Evolutionary conservation across 768 basidiomycete species (phyloP).

Genomic region (Lactifluus piperatus): DNA sequence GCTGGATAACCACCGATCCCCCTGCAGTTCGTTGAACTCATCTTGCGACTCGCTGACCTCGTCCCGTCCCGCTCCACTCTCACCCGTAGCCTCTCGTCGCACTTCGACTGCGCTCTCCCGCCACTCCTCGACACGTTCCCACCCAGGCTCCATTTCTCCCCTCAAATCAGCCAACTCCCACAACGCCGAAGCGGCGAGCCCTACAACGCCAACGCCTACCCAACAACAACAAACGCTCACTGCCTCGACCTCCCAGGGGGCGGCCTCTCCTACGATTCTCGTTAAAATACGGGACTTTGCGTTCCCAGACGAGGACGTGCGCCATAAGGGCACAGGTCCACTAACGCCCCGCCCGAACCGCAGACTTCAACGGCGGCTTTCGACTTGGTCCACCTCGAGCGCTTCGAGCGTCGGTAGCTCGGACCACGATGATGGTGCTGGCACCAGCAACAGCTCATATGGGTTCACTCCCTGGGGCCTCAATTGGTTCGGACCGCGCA

Average conservation of each 20-base stretch:
- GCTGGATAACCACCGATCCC: slow-evolving; percentile 24
- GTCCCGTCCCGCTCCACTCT: slow-evolving; percentile 53
- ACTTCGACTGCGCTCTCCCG: slow-evolving; percentile 29
- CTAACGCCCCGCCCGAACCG: slow-evolving; percentile 34
- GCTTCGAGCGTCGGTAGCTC: slow-evolving; percentile 22
- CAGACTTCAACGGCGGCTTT: slow-evolving; percentile 26
- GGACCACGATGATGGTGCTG: slow-evolving; percentile 25
- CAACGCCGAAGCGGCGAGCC: slow-evolving; percentile 8
- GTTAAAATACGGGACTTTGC: slow-evolving; percentile 46
- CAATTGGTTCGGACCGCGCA: slow-evolving; percentile 32
- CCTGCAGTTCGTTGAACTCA: slow-evolving; percentile 27
- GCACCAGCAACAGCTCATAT: slow-evolving; percentile 14
- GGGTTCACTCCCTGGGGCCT: slow-evolving; percentile 37
- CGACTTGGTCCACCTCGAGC: slow-evolving; percentile 22
- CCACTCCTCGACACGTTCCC: slow-evolving; percentile 32
- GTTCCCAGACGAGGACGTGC: slow-evolving; percentile 33
- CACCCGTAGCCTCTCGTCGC: slow-evolving; percentile 44
- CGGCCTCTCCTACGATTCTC: slow-evolving; percentile 19
- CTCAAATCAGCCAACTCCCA: neutral
- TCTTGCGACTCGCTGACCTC: slow-evolving; percentile 33
- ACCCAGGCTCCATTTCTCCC: slow-evolving; percentile 32
- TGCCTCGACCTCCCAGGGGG: neutral
- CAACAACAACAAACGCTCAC: neutral
- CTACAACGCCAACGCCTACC: slow-evolving; percentile 8
- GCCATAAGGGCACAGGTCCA: slow-evolving; percentile 36